Base-by-base conservation (phyloP, 768 basidiomycete species). In the Mycena maculata region DNA sequence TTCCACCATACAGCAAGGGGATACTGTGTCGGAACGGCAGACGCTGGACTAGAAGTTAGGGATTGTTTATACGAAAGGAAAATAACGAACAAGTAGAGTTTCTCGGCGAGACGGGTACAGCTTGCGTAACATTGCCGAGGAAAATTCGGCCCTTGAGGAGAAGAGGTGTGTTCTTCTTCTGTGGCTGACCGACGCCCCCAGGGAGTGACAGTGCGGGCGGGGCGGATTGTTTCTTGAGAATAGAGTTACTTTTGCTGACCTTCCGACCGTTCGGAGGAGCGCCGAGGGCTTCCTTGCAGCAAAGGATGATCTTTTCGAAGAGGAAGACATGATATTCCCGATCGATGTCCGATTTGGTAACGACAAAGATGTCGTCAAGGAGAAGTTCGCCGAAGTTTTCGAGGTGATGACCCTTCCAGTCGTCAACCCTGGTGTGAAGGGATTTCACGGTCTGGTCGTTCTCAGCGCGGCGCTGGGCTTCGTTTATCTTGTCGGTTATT, bases 371-470 rank as follows among this genome's bases (percentile, higher is more conserved):
- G 76, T 98, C 98, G 76, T 99, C 96, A 31, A 99, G 87, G 36
- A 97, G 86, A 59, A 99, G 91, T 71, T 94, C 90, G 66, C 98
- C 98, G 70, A 99, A 99, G 77, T 95, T 93, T 72, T 90, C 90
- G 41, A 98, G 86, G 72, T 97, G 94, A 78, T 99, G 98, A 13
- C 97, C 97, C 78, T 99, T 99, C 98, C 98, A 99, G 77, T 99
- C 98, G 70, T 96, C 95, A 50, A 99, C 95, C 48, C 98, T 90
- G 30, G 83, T 82, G 68, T 90, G 85, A 10, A 99, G 87, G 72
- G 91, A 93, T 78, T 92, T 89, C 61, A 98, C 95, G 6, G 95
- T 98, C 72, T 91, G 91, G 45, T 90, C 84, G 73, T 99, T 99
- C 81, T 98, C 94, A 54, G 93, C 90, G 53, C 93, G 89, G 53